phyloP scores from a whole-genome alignment of 805 yeast species.

The Candida ortonii region DNA sequence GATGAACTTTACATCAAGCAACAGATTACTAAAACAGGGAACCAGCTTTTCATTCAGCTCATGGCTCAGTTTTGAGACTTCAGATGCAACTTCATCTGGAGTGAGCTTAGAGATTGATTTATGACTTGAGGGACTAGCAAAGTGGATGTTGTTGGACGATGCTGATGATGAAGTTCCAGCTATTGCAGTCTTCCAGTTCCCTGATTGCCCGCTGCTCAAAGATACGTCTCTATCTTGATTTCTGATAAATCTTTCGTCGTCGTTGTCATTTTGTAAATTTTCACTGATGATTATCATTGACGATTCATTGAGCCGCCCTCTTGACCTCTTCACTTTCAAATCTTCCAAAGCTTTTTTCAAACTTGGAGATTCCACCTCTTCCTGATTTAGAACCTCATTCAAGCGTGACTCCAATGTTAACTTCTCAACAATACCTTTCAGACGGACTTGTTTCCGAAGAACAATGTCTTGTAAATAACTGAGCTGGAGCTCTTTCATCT shows the following conservation, averaged over 20 bases:
- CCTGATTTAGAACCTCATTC: conserved; percentile 24
- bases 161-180: conserved; percentile 21
- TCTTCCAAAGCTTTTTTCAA: conserved; percentile 30
- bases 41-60: conserved; percentile 41
- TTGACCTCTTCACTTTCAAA: conserved; percentile 20
- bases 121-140: conserved; percentile 9
- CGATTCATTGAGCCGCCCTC: conserved; percentile 9
- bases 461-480: conserved; percentile 39
- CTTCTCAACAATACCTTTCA: conserved; percentile 26
- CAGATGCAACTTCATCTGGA: conserved; percentile 20
- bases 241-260: conserved; percentile 11
- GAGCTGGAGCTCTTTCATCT: conserved; percentile 50
- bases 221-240: conserved; percentile 9
- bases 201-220: conserved; percentile 8
- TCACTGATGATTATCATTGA: conserved; percentile 18
- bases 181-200: conserved; percentile 21
- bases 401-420: conserved; percentile 24
- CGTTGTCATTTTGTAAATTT: conserved; percentile 7
- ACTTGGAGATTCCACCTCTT: conserved; percentile 31
- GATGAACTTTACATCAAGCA: conserved; percentile 42
- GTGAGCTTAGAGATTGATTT: conserved; percentile 21
- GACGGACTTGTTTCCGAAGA: conserved; percentile 36
- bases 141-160: conserved; percentile 12
- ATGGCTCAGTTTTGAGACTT: conserved; percentile 20
- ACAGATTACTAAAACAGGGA: conserved; percentile 44